Base-by-base conservation (phyloP, 352 stramenopile genomes). In the Globisporangium alternatum region DNA sequence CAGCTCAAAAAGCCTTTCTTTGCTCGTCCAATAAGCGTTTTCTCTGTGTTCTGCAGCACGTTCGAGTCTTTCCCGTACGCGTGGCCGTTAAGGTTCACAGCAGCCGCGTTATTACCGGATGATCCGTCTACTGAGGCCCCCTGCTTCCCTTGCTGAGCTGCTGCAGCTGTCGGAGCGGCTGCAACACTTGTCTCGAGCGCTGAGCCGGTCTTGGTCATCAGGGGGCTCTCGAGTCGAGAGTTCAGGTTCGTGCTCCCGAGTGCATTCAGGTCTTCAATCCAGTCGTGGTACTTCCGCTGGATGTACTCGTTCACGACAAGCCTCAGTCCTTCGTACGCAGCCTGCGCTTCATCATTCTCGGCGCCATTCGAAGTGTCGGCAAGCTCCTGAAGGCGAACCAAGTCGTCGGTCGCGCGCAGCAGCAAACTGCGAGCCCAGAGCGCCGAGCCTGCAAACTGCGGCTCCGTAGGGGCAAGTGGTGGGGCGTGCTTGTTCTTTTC, bases 351-450 rank as follows among this genome's bases (percentile, higher is more conserved):
- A 12, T 97, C 84, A 22, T 79, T 89, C 59, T 97, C 90, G 1
- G 82, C 81, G 1, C 67, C 73, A 43, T 88, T 90, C 10, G 86
- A 83, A 44, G 86, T 67, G 30, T 95, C 76, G 0, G 82, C 76
- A 0, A 96, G 67, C 56, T 92, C 83, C 61, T 89, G 79, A 2
- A 96, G 56, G 8, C 85, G 77, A n/a, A 78, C 60, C 17, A 96
- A 65, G 56, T 96, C 87, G 55, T 94, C 83, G 1, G 86, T 90
- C 15, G 84, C 78, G 48, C 85, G 82, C 19, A 91, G 48, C n/a
- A 94, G 65, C 12, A 98, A 60, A 22, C 89, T 96, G 28, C 90
- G 81, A 37, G 94, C 95, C 96, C 96, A 98, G 3, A 98, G 67
- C 2, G 94, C 93, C 15, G 92, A 81, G 19, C 95, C 96, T 10